Conservation (phyloP, 768 basidiomycete genomes). For the Sutorius australiensis region DNA sequence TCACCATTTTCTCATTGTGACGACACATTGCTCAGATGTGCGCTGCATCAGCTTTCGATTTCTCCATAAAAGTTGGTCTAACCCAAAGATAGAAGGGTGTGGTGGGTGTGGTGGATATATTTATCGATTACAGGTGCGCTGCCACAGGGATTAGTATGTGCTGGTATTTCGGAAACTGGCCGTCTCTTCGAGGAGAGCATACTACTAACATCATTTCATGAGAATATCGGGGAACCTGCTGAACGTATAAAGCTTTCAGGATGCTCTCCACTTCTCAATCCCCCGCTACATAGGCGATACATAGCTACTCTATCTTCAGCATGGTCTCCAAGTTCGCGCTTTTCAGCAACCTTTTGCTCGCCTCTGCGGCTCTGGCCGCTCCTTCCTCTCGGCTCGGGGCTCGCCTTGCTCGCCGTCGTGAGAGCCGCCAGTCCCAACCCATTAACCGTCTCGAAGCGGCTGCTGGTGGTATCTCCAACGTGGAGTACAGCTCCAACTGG, state of each 20-base stretch:
- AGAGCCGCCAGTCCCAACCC: constrained; percentile 11
- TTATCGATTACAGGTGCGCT: background rate
- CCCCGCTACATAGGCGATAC: background rate
- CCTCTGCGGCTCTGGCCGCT: constrained; percentile 13
- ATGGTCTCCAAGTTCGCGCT: constrained; percentile 20
- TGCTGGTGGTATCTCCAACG: background rate
- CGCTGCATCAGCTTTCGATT: background rate
- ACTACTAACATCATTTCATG: background rate
- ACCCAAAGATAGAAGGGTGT: background rate
- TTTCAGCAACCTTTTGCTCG: constrained; percentile 17
- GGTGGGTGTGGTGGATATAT: background rate
- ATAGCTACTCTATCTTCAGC: background rate
- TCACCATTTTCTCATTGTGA: constrained; percentile 1
- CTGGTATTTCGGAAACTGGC: background rate
- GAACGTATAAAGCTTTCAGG: constrained; percentile 12
- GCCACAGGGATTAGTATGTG: background rate
- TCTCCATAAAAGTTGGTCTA: background rate
- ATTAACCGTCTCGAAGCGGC: background rate
- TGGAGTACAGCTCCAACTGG: constrained; percentile 18
- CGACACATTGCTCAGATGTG: background rate
- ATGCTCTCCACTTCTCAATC: background rate
- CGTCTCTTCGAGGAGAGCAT: background rate
- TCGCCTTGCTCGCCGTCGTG: constrained; percentile 15
- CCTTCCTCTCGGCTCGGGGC: constrained; percentile 14
- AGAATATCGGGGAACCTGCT: background rate